Conservation (phyloP, 2,329 filamentous ascomycete species). For the Passalora sequoiae region DNA sequence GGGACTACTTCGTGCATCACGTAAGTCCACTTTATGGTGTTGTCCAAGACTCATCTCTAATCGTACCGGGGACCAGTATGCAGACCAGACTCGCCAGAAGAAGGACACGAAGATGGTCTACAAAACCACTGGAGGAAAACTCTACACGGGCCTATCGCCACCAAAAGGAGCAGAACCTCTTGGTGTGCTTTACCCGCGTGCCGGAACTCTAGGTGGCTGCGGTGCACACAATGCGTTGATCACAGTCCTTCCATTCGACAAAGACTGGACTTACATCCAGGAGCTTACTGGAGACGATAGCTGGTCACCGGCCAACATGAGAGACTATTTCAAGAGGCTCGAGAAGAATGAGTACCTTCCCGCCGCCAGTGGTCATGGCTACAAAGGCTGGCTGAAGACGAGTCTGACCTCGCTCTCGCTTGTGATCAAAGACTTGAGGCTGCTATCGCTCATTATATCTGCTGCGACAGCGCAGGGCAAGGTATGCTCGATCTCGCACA, state of each 20-base stretch:
- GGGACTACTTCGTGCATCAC: constrained; percentile 62
- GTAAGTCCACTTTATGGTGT: no score
- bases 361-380: constrained; percentile 49
- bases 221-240: constrained; percentile 59
- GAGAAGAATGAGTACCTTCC: constrained; percentile 46
- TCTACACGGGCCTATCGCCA: constrained; percentile 52
- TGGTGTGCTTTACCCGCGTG: constrained; percentile 56
- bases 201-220: constrained; percentile 54
- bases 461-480: constrained; percentile 49
- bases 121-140: constrained; percentile 42
- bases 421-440: constrained; percentile 48
- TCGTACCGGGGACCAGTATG: no score
- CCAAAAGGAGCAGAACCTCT: constrained; percentile 49
- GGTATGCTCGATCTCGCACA: constrained; percentile 26
- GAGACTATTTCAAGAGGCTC: constrained; percentile 50
- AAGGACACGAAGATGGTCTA: constrained; percentile 50
- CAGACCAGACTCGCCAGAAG: constrained; percentile 49
- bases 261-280: constrained; percentile 56
- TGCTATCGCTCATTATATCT: constrained; percentile 49
- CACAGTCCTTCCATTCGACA: constrained; percentile 53
- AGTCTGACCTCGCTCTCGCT: constrained; percentile 49
- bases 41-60: no score
- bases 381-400: constrained; percentile 53
- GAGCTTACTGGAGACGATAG: constrained; percentile 55
- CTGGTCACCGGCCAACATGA: constrained; percentile 56